Conservation (phyloP, 495 filamentous ascomycete genomes). For the Aspergillus heteromorphus region DNA sequence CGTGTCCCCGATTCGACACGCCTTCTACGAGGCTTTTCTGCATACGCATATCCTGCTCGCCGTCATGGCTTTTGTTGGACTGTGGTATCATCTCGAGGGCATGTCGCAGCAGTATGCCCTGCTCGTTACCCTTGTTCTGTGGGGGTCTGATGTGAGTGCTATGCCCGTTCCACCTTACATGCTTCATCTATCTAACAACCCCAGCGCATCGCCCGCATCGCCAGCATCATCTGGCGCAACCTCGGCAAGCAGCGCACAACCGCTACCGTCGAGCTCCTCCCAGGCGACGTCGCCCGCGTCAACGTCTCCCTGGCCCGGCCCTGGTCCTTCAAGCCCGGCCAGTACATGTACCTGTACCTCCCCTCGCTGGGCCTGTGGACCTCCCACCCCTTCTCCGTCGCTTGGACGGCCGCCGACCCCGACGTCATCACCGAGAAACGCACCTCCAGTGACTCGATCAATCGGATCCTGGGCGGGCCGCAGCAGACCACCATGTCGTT, state of each 20-base stretch:
- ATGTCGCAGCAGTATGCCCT: constrained; percentile 38
- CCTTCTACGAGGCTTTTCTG: constrained; percentile 56
- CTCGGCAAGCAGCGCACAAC: constrained; percentile 34
- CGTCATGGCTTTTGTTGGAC: constrained; percentile 41
- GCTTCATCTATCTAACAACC: constrained; percentile 35
- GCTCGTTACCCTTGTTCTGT: constrained; percentile 33
- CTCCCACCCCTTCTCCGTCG: constrained; percentile 54
- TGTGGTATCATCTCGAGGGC: constrained; percentile 50
- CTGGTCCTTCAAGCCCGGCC: constrained; percentile 46
- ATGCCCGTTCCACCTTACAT: constrained; percentile 19
- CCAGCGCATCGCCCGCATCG: constrained; percentile 52
- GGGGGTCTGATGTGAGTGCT: constrained; percentile 34
- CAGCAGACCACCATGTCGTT: constrained; percentile 43
- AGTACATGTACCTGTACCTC: constrained; percentile 54
- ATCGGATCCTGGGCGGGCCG: constrained; percentile 25
- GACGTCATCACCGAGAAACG: constrained; percentile 21
- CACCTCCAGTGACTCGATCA: constrained; percentile 30
- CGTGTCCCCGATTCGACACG: constrained; percentile 48
- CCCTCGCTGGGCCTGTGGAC: constrained; percentile 46
- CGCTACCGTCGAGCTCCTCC: constrained; percentile 48
- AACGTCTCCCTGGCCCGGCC: constrained; percentile 45
- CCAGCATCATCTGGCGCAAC: constrained; percentile 57
- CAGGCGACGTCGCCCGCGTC: constrained; percentile 44
- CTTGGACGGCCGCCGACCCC: constrained; percentile 37
- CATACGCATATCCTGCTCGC: constrained; percentile 49